Evolutionary conservation across 148 eudicot species (phyloP).

Genomic region (Camellia granthamiana): DNA sequence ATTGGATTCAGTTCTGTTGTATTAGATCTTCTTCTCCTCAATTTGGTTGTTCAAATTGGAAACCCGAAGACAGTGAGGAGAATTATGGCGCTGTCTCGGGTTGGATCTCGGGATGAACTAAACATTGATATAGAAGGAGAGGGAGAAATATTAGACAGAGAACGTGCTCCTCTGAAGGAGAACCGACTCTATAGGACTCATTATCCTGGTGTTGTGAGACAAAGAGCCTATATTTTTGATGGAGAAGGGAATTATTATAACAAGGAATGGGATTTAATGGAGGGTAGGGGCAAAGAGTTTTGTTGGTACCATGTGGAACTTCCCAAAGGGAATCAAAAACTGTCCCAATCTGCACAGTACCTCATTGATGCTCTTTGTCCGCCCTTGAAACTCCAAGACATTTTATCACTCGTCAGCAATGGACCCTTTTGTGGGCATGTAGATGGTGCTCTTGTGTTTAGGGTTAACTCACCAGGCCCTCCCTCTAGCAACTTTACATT

Average conservation of each 20-base stretch:
- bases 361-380: conserved; percentile 89
- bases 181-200: conserved; percentile 23
- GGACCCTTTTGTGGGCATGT: conserved; percentile 93
- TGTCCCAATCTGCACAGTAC: conserved; percentile 73
- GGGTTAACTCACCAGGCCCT: conserved; percentile 92
- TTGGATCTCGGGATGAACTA: conserved; percentile 22
- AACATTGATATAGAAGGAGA: conserved; percentile 24
- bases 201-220: conserved; percentile 53
- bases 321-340: conserved; percentile 74
- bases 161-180: conserved; percentile 30
- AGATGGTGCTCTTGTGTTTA: conserved; percentile 84
- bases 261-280: conserved; percentile 83
- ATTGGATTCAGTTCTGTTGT: background rate
- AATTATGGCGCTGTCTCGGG: conserved; percentile 35
- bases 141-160: conserved; percentile 42
- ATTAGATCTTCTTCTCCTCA: background rate
- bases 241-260: conserved; percentile 83
- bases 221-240: conserved; percentile 84
- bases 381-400: conserved; percentile 88
- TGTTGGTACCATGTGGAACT: conserved; percentile 98
- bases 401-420: conserved; percentile 81
- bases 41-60: background rate
- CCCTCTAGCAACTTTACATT: conserved; percentile 75
- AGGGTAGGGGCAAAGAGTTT: conserved; percentile 76
- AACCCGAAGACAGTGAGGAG: background rate